Evolutionary conservation across 306 rosid species (phyloP).

Genomic region (Quercus aquifolioides): DNA sequence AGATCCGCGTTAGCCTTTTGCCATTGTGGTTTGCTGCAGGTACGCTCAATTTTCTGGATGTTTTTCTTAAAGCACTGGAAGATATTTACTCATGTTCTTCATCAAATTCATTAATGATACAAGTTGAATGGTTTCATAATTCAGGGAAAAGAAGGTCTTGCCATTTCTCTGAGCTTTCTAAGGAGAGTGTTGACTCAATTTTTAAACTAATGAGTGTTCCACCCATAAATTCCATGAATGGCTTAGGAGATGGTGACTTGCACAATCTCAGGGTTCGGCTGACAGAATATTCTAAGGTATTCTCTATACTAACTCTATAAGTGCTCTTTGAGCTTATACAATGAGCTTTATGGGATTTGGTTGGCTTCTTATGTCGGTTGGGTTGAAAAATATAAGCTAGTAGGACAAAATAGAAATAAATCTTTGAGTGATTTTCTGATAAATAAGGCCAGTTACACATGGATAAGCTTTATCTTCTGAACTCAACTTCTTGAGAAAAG

Average conservation of each 20-base stretch:
- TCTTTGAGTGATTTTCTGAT: not conserved
- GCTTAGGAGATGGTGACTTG: constrained; percentile 39
- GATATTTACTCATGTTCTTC: constrained; percentile 31
- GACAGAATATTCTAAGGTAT: constrained; percentile 69
- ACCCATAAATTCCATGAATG: constrained; percentile 29
- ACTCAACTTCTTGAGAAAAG: not conserved
- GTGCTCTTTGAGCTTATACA: constrained; percentile 10
- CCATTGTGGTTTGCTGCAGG: constrained; percentile 86
- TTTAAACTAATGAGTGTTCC: constrained; percentile 39
- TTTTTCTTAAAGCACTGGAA: constrained; percentile 21
- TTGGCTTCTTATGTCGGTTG: constrained; percentile 24
- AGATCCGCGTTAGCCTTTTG: constrained; percentile 70
- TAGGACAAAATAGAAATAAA: not conserved
- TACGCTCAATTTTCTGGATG: constrained; percentile 28
- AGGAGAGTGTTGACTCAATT: constrained; percentile 66
- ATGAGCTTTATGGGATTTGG: constrained; percentile 3
- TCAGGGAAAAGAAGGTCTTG: constrained; percentile 64
- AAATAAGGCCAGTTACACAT: not conserved
- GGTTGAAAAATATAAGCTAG: not conserved
- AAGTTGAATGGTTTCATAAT: constrained; percentile 30
- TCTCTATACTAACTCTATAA: not conserved
- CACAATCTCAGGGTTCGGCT: constrained; percentile 60
- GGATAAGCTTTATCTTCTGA: not conserved
- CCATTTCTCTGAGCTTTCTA: constrained; percentile 56
- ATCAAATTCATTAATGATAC: constrained; percentile 22